Conservation (phyloP, 2,329 filamentous ascomycete genomes). For the Penicillium sp. region DNA sequence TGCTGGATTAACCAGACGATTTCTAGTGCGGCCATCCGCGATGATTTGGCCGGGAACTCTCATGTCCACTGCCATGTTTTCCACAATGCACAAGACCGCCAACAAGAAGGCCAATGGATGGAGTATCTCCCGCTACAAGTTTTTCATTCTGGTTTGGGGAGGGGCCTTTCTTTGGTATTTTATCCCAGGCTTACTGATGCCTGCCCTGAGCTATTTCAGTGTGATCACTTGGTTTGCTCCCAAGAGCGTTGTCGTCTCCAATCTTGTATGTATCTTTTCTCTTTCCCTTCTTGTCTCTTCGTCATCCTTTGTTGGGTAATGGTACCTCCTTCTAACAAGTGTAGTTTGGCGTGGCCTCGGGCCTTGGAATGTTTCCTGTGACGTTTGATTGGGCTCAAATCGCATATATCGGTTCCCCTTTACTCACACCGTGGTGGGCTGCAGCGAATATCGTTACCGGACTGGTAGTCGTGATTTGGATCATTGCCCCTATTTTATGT, state of each 20-base stretch:
- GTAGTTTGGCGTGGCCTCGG: constrained; percentile 77
- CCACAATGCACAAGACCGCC: constrained; percentile 78
- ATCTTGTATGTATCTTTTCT: constrained; percentile 53
- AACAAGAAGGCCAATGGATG: constrained; percentile 81
- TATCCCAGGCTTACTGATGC: constrained; percentile 77
- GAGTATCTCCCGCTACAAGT: constrained; percentile 78
- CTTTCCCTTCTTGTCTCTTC: neutral
- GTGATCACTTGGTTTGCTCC: constrained; percentile 87
- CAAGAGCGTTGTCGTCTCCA: constrained; percentile 80
- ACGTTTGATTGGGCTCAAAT: constrained; percentile 94
- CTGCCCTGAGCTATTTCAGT: constrained; percentile 84
- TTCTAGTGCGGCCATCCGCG: constrained; percentile 78
- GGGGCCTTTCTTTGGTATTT: constrained; percentile 80
- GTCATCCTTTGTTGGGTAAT: neutral
- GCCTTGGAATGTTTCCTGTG: constrained; percentile 77
- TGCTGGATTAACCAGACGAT: constrained; percentile 76
- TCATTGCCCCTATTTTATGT: constrained; percentile 73
- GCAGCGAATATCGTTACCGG: constrained; percentile 82
- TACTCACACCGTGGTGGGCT: constrained; percentile 83
- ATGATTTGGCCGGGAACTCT: constrained; percentile 92
- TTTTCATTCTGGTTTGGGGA: constrained; percentile 74
- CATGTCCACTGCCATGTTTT: constrained; percentile 87
- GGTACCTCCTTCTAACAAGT: neutral
- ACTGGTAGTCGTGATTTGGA: constrained; percentile 80
- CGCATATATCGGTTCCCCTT: constrained; percentile 79